Conservation (phyloP, 352 stramenopile genomes). For the Globisporangium cederbergense region DNA sequence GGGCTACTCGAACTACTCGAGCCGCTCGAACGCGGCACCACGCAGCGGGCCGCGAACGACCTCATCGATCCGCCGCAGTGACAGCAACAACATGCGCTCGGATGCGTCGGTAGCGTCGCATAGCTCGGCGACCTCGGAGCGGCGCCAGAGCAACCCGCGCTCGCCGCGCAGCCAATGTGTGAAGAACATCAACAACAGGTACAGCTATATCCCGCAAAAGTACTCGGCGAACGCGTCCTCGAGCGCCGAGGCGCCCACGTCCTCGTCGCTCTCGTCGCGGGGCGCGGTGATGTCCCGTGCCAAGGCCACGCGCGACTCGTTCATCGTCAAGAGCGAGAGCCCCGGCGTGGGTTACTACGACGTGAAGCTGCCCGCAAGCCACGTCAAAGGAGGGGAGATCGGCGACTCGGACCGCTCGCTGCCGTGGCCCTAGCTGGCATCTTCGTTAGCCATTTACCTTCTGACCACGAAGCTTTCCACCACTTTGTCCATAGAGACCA, state of each 20-base stretch:
- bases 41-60: slow-evolving; percentile 20
- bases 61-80: neutral
- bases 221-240: slow-evolving; percentile 36
- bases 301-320: slow-evolving; percentile 59
- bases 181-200: slow-evolving; percentile 55
- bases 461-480: neutral
- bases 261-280: slow-evolving; percentile 53
- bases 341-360: slow-evolving; percentile 78
- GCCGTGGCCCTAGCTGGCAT: slow-evolving; percentile 37
- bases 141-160: slow-evolving; percentile 21
- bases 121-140: slow-evolving; percentile 46
- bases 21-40: slow-evolving; percentile 25
- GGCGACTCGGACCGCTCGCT: slow-evolving; percentile 69
- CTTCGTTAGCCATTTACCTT: neutral
- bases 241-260: slow-evolving; percentile 27
- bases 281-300: slow-evolving; percentile 67
- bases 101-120: slow-evolving; percentile 56
- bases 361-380: slow-evolving; percentile 50
- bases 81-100: slow-evolving; percentile 24
- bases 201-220: slow-evolving; percentile 68
- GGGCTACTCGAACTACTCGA: slow-evolving; percentile 49
- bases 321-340: slow-evolving; percentile 66
- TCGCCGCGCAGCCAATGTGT: slow-evolving; percentile 41
- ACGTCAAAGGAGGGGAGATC: slow-evolving; percentile 72
- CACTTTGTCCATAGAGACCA: slow-evolving; percentile 3